phyloP scores from a whole-genome alignment of 805 yeast genomes.

The Kazachstania bromeliacearum region DNA sequence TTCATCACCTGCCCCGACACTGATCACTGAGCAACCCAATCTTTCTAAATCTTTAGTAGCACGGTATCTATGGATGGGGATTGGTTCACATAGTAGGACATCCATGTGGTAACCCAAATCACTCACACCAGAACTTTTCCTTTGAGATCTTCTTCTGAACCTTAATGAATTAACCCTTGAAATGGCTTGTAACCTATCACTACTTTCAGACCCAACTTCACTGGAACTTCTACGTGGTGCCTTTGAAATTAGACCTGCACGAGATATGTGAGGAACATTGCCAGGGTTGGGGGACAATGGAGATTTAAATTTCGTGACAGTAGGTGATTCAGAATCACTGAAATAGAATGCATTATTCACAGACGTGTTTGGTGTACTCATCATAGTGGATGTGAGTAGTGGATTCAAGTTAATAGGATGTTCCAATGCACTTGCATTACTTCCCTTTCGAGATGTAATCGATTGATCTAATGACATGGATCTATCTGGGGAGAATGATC shows the following conservation, averaged over 20 bases:
- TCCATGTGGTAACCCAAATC: conserved; percentile 37
- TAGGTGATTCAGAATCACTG: conserved; percentile 18
- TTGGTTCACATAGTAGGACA: conserved; percentile 76
- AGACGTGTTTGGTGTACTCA: neutral
- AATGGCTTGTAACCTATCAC: conserved; percentile 20
- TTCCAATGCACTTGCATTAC: conserved; percentile 10
- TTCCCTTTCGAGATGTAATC: conserved; percentile 15
- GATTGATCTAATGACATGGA: conserved; percentile 14
- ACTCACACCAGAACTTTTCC: conserved; percentile 18
- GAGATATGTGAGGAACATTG: neutral
- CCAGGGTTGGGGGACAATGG: conserved; percentile 21
- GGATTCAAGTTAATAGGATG: conserved; percentile 4
- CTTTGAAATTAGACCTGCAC: conserved; percentile 23
- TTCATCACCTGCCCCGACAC: conserved; percentile 74
- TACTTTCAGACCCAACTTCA: conserved; percentile 12
- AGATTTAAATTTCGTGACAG: conserved; percentile 19
- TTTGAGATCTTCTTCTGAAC: conserved; percentile 23
- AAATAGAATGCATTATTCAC: conserved; percentile 7
- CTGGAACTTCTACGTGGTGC: conserved; percentile 16
- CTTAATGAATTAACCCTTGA: conserved; percentile 23
- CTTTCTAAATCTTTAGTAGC: conserved; percentile 53
- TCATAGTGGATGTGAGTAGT: neutral
- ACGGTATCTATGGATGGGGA: conserved; percentile 69
- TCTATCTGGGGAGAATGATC: conserved; percentile 24
- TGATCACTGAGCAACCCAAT: conserved; percentile 71